Conservation (phyloP, 257 asterid genomes). For the Solanum peruvianum region DNA sequence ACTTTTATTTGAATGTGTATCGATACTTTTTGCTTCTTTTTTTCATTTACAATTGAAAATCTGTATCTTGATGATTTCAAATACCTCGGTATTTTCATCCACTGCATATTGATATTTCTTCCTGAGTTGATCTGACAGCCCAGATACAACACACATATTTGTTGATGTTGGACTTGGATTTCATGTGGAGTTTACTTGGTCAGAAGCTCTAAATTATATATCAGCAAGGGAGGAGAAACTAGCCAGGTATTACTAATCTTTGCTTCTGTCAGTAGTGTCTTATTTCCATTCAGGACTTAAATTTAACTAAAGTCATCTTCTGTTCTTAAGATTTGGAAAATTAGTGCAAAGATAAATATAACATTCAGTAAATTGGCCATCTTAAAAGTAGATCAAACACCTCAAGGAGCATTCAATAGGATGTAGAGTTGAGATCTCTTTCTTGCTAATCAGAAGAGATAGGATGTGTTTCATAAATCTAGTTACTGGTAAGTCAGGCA, state of each 20-base stretch:
- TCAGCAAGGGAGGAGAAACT: constrained; percentile 36
- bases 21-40: background rate
- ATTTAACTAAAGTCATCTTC: background rate
- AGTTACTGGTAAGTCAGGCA: background rate
- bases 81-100: background rate
- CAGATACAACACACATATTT: constrained; percentile 61
- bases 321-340: background rate
- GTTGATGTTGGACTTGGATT: constrained; percentile 90
- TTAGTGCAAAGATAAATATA: background rate
- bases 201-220: constrained; percentile 68
- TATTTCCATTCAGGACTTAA: background rate
- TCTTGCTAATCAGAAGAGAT: background rate
- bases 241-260: constrained; percentile 10
- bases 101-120: background rate
- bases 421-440: background rate
- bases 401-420: background rate
- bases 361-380: background rate
- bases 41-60: background rate
- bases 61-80: background rate
- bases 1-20: background rate
- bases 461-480: background rate
- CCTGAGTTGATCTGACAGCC: constrained; percentile 28
- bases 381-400: background rate
- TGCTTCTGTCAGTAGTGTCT: background rate
- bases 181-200: constrained; percentile 85